These are phyloP conservation scores for Ramaria sp. DNA, from an alignment of 768 basidiomycete genomes.

Conservation along the genomic window DNA sequence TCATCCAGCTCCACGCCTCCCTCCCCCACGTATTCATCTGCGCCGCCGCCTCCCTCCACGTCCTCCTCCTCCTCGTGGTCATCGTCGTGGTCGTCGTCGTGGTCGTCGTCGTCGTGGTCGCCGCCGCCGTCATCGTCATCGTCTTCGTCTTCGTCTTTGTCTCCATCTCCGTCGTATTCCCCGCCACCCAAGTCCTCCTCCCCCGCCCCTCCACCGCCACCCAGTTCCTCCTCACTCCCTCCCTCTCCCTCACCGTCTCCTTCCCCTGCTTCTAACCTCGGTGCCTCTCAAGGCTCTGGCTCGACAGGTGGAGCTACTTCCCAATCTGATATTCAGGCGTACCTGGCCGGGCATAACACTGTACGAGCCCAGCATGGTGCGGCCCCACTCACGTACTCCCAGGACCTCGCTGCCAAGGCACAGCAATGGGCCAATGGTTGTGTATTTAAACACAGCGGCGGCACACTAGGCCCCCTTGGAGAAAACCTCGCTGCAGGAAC, in stretches of 20 bases:
- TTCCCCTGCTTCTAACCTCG: neutral
- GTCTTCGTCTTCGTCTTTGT: slow-evolving; percentile 1
- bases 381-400: slow-evolving; percentile 49
- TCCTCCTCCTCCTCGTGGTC: slow-evolving; percentile 3
- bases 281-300: slow-evolving; percentile 10
- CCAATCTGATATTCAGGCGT: slow-evolving; percentile 38
- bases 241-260: slow-evolving; percentile 12
- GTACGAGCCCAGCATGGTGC: slow-evolving; percentile 59
- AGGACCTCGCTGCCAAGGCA: slow-evolving; percentile 48
- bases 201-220: slow-evolving; percentile 12
- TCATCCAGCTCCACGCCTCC: neutral
- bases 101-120: slow-evolving; percentile 10
- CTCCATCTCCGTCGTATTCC: slow-evolving; percentile 8
- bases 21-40: neutral
- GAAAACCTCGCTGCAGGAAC: slow-evolving; percentile 72
- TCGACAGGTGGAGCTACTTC: slow-evolving; percentile 17
- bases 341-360: slow-evolving; percentile 52
- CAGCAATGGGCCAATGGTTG: slow-evolving; percentile 63
- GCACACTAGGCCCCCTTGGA: slow-evolving; percentile 51
- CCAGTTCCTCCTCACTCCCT: neutral
- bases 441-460: slow-evolving; percentile 58
- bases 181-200: slow-evolving; percentile 10
- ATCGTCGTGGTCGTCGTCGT: neutral
- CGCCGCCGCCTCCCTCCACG: neutral
- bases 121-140: slow-evolving; percentile 7